phyloP scores from a whole-genome alignment of 2,329 filamentous ascomycete species.

The Aspergillus ibericus region DNA sequence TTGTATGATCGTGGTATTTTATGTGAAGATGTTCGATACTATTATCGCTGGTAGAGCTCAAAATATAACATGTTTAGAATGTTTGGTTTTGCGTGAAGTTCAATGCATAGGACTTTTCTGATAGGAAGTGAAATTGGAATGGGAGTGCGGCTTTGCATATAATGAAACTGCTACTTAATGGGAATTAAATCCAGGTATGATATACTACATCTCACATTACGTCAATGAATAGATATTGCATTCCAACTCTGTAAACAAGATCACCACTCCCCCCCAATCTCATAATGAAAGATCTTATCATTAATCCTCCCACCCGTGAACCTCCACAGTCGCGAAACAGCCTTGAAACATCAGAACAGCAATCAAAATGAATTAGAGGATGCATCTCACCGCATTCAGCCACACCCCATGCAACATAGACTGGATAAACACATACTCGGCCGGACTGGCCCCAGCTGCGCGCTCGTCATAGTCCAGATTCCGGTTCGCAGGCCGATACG shows the following conservation, averaged over 20 bases:
- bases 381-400: conserved; percentile 38
- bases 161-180: no score
- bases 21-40: no score
- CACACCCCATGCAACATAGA: conserved; percentile 53
- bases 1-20: no score
- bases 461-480: conserved; percentile 45
- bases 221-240: no score
- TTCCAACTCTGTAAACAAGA: neutral
- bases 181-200: no score
- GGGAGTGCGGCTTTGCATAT: no score
- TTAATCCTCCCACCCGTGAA: conserved; percentile 52
- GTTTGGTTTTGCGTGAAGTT: no score
- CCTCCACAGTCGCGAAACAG: conserved; percentile 50
- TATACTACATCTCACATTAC: no score
- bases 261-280: conserved; percentile 56
- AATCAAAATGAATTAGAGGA: neutral
- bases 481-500: conserved; percentile 49
- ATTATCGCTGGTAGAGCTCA: no score
- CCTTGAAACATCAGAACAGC: conserved; percentile 13
- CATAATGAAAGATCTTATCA: conserved; percentile 52
- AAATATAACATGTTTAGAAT: no score
- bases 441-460: conserved; percentile 45
- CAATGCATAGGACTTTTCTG: no score
- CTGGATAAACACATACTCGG: conserved; percentile 50
- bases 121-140: no score